Evolutionary conservation across 75 land plant genomes (phyloP).

Genomic region (Ceratopteris richardii): DNA sequence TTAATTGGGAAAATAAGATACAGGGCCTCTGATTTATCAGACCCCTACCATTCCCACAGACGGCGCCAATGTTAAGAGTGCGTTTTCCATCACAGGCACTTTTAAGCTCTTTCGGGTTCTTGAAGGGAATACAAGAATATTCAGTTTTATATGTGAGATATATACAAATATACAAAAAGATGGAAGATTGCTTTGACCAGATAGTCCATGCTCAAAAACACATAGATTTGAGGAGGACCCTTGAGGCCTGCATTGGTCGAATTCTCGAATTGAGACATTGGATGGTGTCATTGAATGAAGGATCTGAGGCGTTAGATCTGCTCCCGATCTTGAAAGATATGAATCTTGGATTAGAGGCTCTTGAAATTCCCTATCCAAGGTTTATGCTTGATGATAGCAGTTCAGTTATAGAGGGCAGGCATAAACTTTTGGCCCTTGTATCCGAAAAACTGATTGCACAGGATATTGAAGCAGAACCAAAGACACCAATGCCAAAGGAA

Average conservation of each 20-base stretch:
- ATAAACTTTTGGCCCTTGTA: conserved; percentile 5
- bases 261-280: conserved; percentile 31
- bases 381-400: conserved; percentile 27
- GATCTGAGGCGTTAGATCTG: conserved; percentile 17
- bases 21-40: too few species aligned
- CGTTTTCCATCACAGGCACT: too few species aligned
- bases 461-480: neutral
- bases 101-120: too few species aligned
- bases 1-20: too few species aligned
- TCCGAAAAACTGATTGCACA: neutral
- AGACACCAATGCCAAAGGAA: neutral
- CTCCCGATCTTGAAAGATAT: conserved; percentile 7
- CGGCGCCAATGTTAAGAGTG: too few species aligned
- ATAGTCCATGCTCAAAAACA: conserved; percentile 31
- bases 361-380: conserved; percentile 22
- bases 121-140: conserved; percentile 9
- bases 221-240: conserved; percentile 16
- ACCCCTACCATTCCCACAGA: too few species aligned
- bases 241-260: conserved; percentile 27
- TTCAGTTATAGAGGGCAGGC: conserved; percentile 7
- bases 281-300: conserved; percentile 28
- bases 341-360: conserved; percentile 10
- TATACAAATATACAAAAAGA: conserved; percentile 21
- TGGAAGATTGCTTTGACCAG: conserved; percentile 28
- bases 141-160: conserved; percentile 17